These are phyloP conservation scores for Gloeophyllum trabeum DNA, from an alignment of 768 basidiomycete genomes.

Conservation along the genomic window DNA sequence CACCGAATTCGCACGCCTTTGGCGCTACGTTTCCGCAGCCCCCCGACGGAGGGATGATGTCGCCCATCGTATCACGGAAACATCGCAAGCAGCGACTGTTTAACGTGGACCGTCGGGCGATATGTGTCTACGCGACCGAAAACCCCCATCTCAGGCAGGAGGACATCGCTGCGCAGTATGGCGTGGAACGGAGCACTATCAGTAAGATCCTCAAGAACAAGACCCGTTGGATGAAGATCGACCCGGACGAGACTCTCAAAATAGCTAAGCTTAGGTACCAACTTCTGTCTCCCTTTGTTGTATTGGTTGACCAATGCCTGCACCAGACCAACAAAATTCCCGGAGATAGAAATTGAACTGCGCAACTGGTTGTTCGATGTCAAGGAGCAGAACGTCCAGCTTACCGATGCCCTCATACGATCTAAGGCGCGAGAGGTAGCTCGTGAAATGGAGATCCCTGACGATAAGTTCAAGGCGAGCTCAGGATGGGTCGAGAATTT, in stretches of 20 bases:
- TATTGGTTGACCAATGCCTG: conserved; percentile 7
- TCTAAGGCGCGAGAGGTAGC: conserved; percentile 62
- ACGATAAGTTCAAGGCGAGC: conserved; percentile 83
- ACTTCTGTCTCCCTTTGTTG: not conserved
- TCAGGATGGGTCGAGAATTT: conserved; percentile 91
- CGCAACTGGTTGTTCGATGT: conserved; percentile 48
- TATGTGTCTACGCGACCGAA: conserved; percentile 55
- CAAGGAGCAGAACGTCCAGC: conserved; percentile 29
- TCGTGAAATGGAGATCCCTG: conserved; percentile 36
- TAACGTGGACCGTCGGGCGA: conserved; percentile 63
- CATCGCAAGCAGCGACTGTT: conserved; percentile 66
- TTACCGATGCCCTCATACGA: conserved; percentile 59
- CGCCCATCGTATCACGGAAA: conserved; percentile 19
- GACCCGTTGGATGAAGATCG: conserved; percentile 67
- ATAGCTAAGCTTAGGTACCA: conserved; percentile 62
- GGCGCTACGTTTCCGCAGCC: not conserved
- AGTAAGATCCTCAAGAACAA: conserved; percentile 86
- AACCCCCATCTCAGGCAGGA: conserved; percentile 70
- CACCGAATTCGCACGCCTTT: conserved; percentile 19
- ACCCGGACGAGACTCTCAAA: conserved; percentile 42
- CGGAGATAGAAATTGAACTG: conserved; percentile 60
- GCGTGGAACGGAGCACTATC: conserved; percentile 87
- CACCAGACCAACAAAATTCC: conserved; percentile 68
- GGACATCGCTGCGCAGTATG: conserved; percentile 67
- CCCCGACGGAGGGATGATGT: not conserved